Evolutionary conservation across 805 yeast genomes (phyloP), one percentile per base, ranked within the genome.

Genomic region (Hanseniaspora lachancei): DNA sequence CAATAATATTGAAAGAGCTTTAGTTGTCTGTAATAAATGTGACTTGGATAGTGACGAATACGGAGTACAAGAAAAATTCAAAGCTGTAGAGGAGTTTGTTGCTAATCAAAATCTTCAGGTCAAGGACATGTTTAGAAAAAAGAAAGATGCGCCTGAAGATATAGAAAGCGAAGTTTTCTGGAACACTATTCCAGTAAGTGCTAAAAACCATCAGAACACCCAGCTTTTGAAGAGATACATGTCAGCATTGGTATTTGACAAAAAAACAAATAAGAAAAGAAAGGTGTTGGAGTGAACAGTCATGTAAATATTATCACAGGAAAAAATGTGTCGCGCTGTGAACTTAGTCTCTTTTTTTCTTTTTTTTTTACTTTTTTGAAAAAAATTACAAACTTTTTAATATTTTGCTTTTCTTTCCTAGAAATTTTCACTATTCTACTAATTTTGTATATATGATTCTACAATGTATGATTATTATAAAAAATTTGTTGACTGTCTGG

Each of bases 11-110:
- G 89, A 89, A 63, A 76, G 73, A 43, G 76, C 84, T 0, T 71
- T 93, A 57, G 79, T 93, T 18, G 86, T 89, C 10, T 96, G 91
- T 16, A 89, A 96, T n/a, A 93, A 93, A 68, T 97, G 96, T 0
- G 98, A 93, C 66, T 63, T 86, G 21, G 77, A 76, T 18, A 35
- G 49, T 23, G 57, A 60, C 5, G 13, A 5, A 23, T 29, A 24
- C 24, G 32, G 48, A 7, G 42, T 39, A 16, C 46, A 46, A 21
- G 73, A 70, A 4, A 78, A 74, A 47, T 91, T 71, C 61, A 46
- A 47, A 2, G 57, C 55, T 8, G 70, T 93, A 53, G 71, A 70
- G 47, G 64, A 66, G 0, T 77, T 68, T 61, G 77, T 79, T n/a
- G 66, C 67, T 7, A n/a, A 7, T 10, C 39, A 6, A 59, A 61